A percentile compares a stretch with the other conserved stretches of the same genome.
Conservation (phyloP, 2,329 filamentous ascomycete genomes). For the Akanthomyces lecanii region DNA sequence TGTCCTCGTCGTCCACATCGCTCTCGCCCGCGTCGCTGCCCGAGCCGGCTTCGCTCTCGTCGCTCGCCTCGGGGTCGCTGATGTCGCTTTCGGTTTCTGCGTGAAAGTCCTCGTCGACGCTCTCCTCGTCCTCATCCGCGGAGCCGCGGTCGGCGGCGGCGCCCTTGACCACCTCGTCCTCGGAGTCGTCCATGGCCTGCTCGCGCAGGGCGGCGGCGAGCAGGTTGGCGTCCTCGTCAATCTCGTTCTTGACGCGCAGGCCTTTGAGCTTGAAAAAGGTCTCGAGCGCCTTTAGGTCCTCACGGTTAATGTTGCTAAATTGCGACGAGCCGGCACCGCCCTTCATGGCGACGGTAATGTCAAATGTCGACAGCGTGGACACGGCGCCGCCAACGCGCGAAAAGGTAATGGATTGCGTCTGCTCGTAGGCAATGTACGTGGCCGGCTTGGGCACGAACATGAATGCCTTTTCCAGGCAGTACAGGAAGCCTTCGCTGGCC, state of each 20-base stretch:
- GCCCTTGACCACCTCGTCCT: constrained; percentile 68
- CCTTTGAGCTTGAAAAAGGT: constrained; percentile 96
- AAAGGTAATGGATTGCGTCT: constrained; percentile 87
- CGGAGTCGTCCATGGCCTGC: constrained; percentile 76
- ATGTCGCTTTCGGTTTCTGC: constrained; percentile 91
- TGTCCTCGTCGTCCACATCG: constrained; percentile 43
- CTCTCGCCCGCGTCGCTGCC: constrained; percentile 50
- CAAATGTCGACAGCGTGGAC: constrained; percentile 91
- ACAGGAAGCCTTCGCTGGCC: constrained; percentile 94
- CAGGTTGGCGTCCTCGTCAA: constrained; percentile 82
- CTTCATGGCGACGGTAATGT: constrained; percentile 92
- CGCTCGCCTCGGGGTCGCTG: constrained; percentile 91
- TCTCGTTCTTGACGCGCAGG: constrained; percentile 96
- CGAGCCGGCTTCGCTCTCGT: constrained; percentile 61
- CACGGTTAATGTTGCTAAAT: constrained; percentile 98
- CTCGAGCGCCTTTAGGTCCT: constrained; percentile 95
- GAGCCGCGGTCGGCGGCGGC: constrained; percentile 74
- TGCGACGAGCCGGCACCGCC: constrained; percentile 81
- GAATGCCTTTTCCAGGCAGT: constrained; percentile 96
- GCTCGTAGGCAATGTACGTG: constrained; percentile 94
- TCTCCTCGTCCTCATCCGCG: constrained; percentile 94
- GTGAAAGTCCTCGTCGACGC: constrained; percentile 91
- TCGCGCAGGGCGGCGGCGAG: constrained; percentile 80
- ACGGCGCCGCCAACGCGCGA: constrained; percentile 92
- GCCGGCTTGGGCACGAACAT: constrained; percentile 99